Evolutionary conservation across 768 basidiomycete genomes (phyloP), one percentile per base, ranked within the genome.

Genomic region (Mycena chlorophos): DNA sequence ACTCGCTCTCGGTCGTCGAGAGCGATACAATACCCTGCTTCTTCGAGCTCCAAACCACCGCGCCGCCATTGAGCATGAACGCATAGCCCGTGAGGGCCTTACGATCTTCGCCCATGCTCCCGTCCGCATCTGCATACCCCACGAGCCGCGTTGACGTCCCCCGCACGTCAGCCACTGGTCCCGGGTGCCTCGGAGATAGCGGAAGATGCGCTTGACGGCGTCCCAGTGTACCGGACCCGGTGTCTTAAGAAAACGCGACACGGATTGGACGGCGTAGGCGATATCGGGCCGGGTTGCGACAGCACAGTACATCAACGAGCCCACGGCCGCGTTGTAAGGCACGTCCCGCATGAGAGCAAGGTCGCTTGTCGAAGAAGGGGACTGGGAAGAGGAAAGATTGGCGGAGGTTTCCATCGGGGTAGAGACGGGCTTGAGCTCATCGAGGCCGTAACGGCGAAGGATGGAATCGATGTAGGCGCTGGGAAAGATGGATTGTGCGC

Each of bases 31-130:
- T 60, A 42, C 65, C 60, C 51, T 77, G 75, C 25, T 61, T 60
- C 55, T 70, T 72, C 4, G 69, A 64, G 17, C 45, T 58, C 73
- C 73, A 76, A 4, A 67, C 69, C 38, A 76, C 65, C 2, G 68
- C 60, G 3, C 68, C 65, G 12, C 71, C 66, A 30, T 66, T 58
- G 22, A 73, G 29, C 20, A 69, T 52, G 51, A 69, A 70, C 3
- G 68, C 63, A 50, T 69, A 73, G 23, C 73, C 49, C 13, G 63
- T 65, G 17, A 65, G 61, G 12, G 68, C 68, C 2, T 56, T 19
- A 25, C 67, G 17, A 63, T 62, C 54, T 22, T 57, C 57, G 3
- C 47, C 17, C 22, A 23, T 22, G 48, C 57, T 50, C 38, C 56
- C 51, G 63, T 51, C 42, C 47, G 67, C 60, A 46, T 63, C 61